Evolutionary conservation across 495 filamentous ascomycete species (phyloP).

Genomic region (Podospora anserina): DNA sequence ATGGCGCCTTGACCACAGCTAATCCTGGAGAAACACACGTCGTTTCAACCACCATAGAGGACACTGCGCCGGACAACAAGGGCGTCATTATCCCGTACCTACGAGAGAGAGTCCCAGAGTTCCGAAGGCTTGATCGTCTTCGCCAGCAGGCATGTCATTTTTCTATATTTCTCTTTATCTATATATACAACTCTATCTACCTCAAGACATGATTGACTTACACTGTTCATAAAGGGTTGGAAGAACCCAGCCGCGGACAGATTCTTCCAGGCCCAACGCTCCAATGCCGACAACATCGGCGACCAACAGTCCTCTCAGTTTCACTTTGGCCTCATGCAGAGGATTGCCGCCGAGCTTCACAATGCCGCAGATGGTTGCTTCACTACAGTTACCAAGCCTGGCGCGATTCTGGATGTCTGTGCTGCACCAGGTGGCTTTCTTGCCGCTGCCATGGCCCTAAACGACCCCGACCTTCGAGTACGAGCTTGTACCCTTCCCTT

Average conservation of each 20-base stretch:
- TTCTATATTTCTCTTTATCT: not conserved
- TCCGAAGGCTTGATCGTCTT: not conserved
- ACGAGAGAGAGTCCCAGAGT: not conserved
- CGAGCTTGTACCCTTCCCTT: not conserved
- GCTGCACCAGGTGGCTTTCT: not conserved
- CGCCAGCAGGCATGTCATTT: not conserved
- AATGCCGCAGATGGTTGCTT: not conserved
- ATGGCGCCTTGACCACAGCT: too few species aligned
- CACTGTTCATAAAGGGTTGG: not conserved
- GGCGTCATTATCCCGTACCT: not conserved
- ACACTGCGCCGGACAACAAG: not conserved
- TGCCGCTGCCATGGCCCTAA: not conserved
- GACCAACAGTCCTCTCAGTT: not conserved
- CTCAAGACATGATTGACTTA: not conserved
- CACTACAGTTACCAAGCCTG: not conserved
- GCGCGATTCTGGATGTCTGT: not conserved
- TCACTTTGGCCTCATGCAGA: not conserved
- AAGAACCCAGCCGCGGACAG: not conserved
- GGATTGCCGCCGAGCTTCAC: not conserved
- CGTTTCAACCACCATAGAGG: not conserved
- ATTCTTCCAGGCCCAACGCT: not conserved
- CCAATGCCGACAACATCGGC: not conserved
- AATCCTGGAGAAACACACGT: not conserved
- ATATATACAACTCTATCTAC: not conserved
- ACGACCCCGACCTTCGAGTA: not conserved